Evolutionary conservation across 805 yeast species (phyloP), one percentile per base, ranked within the genome.

Genomic region (Candida germanica): DNA sequence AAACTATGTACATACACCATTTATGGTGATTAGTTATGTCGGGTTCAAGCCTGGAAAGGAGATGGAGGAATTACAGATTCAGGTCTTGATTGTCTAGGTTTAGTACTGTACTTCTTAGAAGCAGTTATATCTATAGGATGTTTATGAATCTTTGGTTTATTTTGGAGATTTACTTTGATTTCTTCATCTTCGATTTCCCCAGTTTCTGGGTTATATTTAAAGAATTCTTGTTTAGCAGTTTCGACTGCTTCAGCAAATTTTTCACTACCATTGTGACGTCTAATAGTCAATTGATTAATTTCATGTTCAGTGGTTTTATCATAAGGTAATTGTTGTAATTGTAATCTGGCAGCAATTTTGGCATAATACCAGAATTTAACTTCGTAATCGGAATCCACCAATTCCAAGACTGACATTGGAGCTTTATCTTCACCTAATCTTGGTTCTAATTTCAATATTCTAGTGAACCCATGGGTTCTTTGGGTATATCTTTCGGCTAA

Each of bases 341-440:
- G 80, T 35, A 83, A 66, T 47, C 95, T 73, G n/a, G 95, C 96
- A 5, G 84, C 91, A 3, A 78, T 70, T 58, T 86, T 77, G n/a
- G 95, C 96, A 6, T 79, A 72, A 51, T 77, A 64, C 79, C 94
- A 84, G 46, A 79, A 73, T 49, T 81, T 77, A 70, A 85, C 73
- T 54, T 87, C 95, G 40, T 50, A 61, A 3, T 56, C 65, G 1
- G 69, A 55, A 49, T 85, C 96, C 1, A 91, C 94, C 31, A 93
- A 68, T 60, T 93, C 98, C 36, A 93, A 54, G 6, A 89, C 80
- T 0, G 93, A 80, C 71, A 86, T 93, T 21, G 89, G 89, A 0
- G 97, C 95, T 43, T 80, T 83, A 57, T 93, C 98, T 42, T 66
- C 70, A 38, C 93, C 89, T 31, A 82, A 59, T 47, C 98, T 73